Evolutionary conservation across 2,329 filamentous ascomycete genomes (phyloP).

Genomic region (Graphiopsis chlorocephala): DNA sequence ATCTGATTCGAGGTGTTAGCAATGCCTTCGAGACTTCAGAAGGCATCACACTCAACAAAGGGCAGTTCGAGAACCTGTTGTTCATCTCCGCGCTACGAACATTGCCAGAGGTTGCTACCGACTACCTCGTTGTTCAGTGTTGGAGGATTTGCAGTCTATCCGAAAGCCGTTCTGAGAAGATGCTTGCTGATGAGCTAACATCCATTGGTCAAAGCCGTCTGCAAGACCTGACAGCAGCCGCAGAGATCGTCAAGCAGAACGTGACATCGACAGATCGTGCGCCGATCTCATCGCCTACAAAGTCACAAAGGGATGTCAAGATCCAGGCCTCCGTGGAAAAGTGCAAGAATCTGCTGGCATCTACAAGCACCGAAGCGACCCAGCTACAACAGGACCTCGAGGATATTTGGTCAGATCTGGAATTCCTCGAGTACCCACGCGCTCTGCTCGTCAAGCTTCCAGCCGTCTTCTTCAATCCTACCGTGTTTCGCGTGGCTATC

Average conservation of each 20-base stretch:
- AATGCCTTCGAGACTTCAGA: slow-evolving; percentile 29
- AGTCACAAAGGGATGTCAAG: slow-evolving; percentile 28
- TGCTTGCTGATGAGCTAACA: background rate
- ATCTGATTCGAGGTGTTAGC: slow-evolving; percentile 43
- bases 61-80: slow-evolving; percentile 36
- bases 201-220: background rate
- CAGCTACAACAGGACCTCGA: slow-evolving; percentile 23
- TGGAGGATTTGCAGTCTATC: slow-evolving; percentile 25
- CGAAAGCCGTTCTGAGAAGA: background rate
- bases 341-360: slow-evolving; percentile 18
- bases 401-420: slow-evolving; percentile 48
- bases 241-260: background rate
- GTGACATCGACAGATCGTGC: background rate
- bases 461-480: slow-evolving; percentile 37
- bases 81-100: slow-evolving; percentile 38
- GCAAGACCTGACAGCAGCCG: background rate
- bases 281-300: background rate
- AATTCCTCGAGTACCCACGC: slow-evolving; percentile 48
- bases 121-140: slow-evolving; percentile 35
- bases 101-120: slow-evolving; percentile 44
- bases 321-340: slow-evolving; percentile 26
- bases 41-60: slow-evolving; percentile 21
- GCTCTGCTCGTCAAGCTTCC: slow-evolving; percentile 39
- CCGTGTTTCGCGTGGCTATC: slow-evolving; percentile 18
- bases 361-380: background rate